These are phyloP conservation scores for Phytophthora citrophthora DNA, from an alignment of 352 stramenopile species.

Conservation along the genomic window DNA sequence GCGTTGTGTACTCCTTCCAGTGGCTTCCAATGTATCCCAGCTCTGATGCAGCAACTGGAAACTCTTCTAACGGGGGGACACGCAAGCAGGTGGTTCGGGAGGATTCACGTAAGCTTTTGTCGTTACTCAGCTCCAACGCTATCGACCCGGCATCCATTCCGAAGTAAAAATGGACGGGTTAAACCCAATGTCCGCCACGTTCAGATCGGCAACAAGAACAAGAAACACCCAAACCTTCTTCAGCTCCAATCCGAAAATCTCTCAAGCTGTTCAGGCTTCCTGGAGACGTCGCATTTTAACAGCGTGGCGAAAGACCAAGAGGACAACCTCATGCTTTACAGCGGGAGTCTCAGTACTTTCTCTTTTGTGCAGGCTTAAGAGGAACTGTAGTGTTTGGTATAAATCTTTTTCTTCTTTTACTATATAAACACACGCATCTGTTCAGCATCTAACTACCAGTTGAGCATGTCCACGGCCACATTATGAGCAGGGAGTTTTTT, in stretches of 20 bases:
- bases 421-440: conserved; percentile 2
- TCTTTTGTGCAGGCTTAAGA: too few species aligned
- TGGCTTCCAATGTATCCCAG: conserved; percentile 64
- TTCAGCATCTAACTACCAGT: conserved; percentile 24
- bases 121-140: conserved; percentile 60
- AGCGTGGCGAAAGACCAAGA: too few species aligned
- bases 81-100: conserved; percentile 57
- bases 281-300: too few species aligned
- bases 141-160: conserved; percentile 43
- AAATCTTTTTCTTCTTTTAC: neutral
- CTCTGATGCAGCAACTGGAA: conserved; percentile 44
- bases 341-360: too few species aligned
- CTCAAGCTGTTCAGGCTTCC: too few species aligned
- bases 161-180: conserved; percentile 22
- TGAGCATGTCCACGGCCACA: conserved; percentile 29
- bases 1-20: conserved; percentile 51
- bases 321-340: too few species aligned
- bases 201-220: conserved; percentile 19
- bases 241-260: neutral
- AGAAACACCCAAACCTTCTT: conserved; percentile 16
- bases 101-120: conserved; percentile 59
- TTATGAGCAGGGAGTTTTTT: conserved; percentile 38
- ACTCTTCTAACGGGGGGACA: conserved; percentile 31
- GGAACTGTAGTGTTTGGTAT: too few species aligned
- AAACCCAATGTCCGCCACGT: conserved; percentile 41